Conservation (phyloP, 208 protist species). For the Crithidia sp. region DNA sequence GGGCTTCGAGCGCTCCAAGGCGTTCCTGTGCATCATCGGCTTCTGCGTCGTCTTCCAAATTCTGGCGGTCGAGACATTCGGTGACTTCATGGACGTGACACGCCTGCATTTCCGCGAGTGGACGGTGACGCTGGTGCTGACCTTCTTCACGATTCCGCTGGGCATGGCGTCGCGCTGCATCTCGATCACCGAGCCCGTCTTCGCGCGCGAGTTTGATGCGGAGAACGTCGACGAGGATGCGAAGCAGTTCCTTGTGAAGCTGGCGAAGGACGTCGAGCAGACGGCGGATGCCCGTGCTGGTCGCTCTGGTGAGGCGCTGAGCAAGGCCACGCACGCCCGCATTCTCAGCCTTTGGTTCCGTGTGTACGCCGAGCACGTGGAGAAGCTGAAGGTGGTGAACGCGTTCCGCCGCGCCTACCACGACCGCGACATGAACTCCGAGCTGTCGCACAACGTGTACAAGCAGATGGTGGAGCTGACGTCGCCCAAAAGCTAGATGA, state of each 20-base stretch:
- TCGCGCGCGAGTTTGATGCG: constrained; percentile 34
- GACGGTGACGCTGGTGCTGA: constrained; percentile 37
- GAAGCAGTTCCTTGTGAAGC: constrained; percentile 23
- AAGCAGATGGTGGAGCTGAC: constrained; percentile 25
- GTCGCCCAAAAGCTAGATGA: not conserved
- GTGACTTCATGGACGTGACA: constrained; percentile 86
- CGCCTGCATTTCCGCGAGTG: constrained; percentile 58
- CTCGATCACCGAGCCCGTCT: constrained; percentile 42
- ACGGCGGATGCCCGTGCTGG: constrained; percentile 2
- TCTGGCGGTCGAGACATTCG: constrained; percentile 87
- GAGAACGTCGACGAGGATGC: constrained; percentile 50
- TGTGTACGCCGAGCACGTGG: constrained; percentile 8
- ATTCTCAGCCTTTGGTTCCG: constrained; percentile 7
- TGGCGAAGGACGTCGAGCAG: constrained; percentile 5
- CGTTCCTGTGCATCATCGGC: constrained; percentile 74
- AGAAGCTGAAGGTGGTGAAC: constrained; percentile 17
- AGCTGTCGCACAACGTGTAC: constrained; percentile 27
- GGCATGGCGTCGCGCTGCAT: constrained; percentile 54
- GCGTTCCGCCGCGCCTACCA: constrained; percentile 17
- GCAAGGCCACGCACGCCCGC: constrained; percentile 2
- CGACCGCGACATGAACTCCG: constrained; percentile 25
- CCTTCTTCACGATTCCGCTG: constrained; percentile 43
- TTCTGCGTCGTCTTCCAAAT: constrained; percentile 87
- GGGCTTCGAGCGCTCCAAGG: constrained; percentile 67
- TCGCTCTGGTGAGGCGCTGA: constrained; percentile 7